phyloP scores from a whole-genome alignment of 805 yeast genomes.

The Saccharomycopsis fermentans region DNA sequence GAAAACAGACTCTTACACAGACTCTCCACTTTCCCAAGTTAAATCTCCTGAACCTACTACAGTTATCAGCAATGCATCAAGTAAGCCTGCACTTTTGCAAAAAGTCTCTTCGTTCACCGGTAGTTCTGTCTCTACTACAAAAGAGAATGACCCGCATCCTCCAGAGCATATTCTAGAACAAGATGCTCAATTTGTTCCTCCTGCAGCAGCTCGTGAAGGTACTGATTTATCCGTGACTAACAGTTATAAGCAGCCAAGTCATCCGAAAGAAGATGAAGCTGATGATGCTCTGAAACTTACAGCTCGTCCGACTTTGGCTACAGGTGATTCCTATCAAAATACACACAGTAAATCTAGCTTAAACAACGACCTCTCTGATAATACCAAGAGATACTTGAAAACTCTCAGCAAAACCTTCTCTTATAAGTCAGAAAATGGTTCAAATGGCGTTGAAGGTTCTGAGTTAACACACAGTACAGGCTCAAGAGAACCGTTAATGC shows the following conservation, averaged over 20 bases:
- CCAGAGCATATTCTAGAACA: conserved; percentile 30
- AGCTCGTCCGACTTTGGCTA: conserved; percentile 51
- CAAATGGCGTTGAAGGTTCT: not conserved
- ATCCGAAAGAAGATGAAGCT: not conserved
- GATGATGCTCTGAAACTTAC: not conserved
- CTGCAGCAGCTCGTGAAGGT: conserved; percentile 38
- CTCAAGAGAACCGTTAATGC: not conserved
- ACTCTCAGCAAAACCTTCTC: conserved; percentile 15
- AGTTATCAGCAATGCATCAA: not conserved
- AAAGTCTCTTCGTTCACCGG: not conserved
- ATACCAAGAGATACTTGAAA: conserved; percentile 12
- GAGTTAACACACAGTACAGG: not conserved
- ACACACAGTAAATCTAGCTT: conserved; percentile 23
- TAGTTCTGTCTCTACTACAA: not conserved
- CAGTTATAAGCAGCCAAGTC: conserved; percentile 4
- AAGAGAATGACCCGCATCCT: conserved; percentile 16
- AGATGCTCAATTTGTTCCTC: conserved; percentile 32
- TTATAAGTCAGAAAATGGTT: conserved; percentile 9
- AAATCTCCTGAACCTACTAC: not conserved
- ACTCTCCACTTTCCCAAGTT: not conserved
- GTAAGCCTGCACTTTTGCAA: not conserved
- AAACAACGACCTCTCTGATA: conserved; percentile 3
- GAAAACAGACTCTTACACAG: not conserved
- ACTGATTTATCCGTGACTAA: conserved; percentile 15
- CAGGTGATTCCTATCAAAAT: conserved; percentile 68